Base-by-base conservation (phyloP, 2,329 filamentous ascomycete genomes). In the Phyllosticta citrichinensis region DNA sequence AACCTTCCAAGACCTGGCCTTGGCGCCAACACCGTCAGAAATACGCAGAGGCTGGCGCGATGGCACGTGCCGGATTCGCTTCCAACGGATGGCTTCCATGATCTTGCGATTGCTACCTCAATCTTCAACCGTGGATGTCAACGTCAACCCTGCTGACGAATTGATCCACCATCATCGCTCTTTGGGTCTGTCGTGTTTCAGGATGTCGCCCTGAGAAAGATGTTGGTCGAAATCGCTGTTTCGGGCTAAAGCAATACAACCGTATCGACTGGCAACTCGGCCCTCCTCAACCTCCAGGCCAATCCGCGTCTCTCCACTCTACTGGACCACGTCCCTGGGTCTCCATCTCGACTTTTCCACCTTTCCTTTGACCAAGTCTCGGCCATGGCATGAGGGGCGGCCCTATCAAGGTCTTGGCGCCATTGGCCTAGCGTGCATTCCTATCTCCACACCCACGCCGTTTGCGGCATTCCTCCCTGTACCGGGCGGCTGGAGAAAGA, bases 381-480 rank as follows among this genome's bases (percentile, higher is more conserved):
- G 57, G 52, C 52, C 57, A n/a, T 47, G 40, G 40, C 8, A 47
- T 47, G 40, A 47, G 12, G 40, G 40, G 40, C n/a, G 40, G 40
- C 40, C n/a, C 40, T 47, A 47, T 47, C 40, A 47, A 47, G 40
- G 40, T 47, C 40, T 47, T n/a, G 40, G 40, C 40, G 40, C 40
- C 40, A 47, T 50, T 10, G 59, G 59, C 17, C n/a, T 62, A 58
- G 60, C 52, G 10, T 6, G 35, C 60, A 62, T 62, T 62, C 55
- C 55, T 25, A 24, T 25, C 55, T 55, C 60, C 55, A 56, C 60
- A 57, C 55, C 52, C 60, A 62, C 60, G 60, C 60, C 56, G 60
- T 52, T 62, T 62, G 55, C 60, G 55, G 60, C 56, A 62, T 57
- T 62, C 60, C 56, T 57, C 33, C 27, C 55, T 54, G 30, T 51